Conservation (phyloP, 1,139 yeast genomes). For the Meyerozyma carpophila region DNA sequence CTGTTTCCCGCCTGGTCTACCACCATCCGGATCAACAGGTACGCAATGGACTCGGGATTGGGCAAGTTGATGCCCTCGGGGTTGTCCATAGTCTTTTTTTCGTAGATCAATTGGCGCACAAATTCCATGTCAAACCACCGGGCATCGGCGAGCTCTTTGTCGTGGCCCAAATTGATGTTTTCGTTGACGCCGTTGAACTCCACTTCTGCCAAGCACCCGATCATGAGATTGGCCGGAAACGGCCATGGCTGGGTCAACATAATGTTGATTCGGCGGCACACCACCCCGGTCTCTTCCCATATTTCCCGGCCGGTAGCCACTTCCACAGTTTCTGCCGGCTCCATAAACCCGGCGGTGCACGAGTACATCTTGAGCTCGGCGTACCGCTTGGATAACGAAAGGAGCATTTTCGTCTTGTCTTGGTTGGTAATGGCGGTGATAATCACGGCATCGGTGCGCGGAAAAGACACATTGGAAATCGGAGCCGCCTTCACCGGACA, state of each 20-base stretch:
- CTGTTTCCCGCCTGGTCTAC: conserved; percentile 31
- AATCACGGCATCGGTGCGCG: conserved; percentile 85
- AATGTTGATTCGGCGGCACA: conserved; percentile 52
- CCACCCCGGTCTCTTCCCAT: conserved; percentile 94
- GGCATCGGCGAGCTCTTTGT: conserved; percentile 79
- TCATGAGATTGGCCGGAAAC: conserved; percentile 87
- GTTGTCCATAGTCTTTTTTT: conserved; percentile 20
- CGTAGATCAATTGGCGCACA: conserved; percentile 40
- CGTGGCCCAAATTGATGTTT: conserved; percentile 67
- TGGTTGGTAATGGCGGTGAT: conserved; percentile 72
- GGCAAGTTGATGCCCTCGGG: conserved; percentile 41
- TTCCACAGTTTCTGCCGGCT: conserved; percentile 90
- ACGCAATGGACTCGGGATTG: conserved; percentile 37
- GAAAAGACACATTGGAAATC: conserved; percentile 70
- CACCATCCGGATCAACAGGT: conserved; percentile 36
- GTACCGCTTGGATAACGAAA: conserved; percentile 63
- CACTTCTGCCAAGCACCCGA: conserved; percentile 80
- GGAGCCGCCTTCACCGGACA: conserved; percentile 54
- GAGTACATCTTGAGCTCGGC: conserved; percentile 57
- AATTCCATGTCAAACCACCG: conserved; percentile 68
- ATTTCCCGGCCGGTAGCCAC: conserved; percentile 84
- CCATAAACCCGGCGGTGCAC: conserved; percentile 93
- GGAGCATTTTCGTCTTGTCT: conserved; percentile 56
- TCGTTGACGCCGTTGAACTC: conserved; percentile 60
- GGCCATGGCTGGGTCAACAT: conserved; percentile 93